phyloP scores from a whole-genome alignment of 2,329 filamentous ascomycete genomes.

The Aspergillus nomiae region DNA sequence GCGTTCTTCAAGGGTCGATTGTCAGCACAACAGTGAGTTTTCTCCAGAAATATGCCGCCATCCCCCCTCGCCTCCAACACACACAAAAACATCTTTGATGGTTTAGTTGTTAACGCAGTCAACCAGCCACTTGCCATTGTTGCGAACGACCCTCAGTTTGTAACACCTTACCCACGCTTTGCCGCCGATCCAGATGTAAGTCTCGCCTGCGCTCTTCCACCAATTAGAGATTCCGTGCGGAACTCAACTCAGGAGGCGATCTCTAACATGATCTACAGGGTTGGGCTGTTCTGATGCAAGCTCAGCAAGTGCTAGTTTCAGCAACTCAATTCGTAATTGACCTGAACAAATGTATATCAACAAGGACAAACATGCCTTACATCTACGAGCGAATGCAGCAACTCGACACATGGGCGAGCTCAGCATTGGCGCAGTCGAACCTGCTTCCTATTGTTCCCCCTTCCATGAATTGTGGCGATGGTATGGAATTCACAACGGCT shows the following conservation, averaged over 20 bases:
- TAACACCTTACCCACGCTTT: slow-evolving; percentile 45
- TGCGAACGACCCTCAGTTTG: slow-evolving; percentile 47
- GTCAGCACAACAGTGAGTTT: slow-evolving; percentile 45
- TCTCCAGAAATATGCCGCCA: background rate
- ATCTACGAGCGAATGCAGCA: slow-evolving; percentile 47
- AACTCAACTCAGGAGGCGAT: background rate
- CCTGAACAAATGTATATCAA: slow-evolving; percentile 40
- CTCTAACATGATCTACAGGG: slow-evolving; percentile 32
- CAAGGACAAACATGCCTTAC: slow-evolving; percentile 38
- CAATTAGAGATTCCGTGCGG: background rate
- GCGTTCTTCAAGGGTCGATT: slow-evolving; percentile 48
- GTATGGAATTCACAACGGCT: slow-evolving; percentile 40
- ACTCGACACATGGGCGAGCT: slow-evolving; percentile 43
- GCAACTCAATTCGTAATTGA: slow-evolving; percentile 46
- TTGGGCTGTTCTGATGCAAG: slow-evolving; percentile 46
- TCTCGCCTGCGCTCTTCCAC: background rate
- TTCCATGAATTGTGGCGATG: slow-evolving; percentile 28
- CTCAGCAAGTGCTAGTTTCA: slow-evolving; percentile 45
- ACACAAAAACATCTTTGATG: background rate
- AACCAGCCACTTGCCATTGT: slow-evolving; percentile 45
- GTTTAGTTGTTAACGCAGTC: slow-evolving; percentile 14
- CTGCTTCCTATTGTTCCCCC: slow-evolving; percentile 28
- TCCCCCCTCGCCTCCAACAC: background rate
- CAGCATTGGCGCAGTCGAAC: slow-evolving; percentile 38
- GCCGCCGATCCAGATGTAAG: slow-evolving; percentile 44